Evolutionary conservation across 2,329 filamentous ascomycete genomes (phyloP).

Genomic region (Trichoderma sp.): DNA sequence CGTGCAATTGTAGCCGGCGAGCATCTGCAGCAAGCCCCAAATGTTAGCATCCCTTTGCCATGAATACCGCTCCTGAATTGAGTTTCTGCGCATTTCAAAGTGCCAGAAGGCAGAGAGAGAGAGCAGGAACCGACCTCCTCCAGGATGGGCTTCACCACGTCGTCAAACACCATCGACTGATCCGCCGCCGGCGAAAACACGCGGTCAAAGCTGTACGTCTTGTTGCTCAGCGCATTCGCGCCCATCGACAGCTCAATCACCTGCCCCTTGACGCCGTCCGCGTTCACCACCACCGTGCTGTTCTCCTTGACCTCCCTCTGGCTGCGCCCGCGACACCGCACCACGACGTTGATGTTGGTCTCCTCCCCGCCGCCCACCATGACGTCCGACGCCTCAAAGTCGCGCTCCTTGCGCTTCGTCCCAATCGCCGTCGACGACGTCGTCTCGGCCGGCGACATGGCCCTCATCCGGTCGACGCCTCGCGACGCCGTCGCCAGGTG

Average conservation of each 20-base stretch:
- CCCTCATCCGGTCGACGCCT: slow-evolving; percentile 41
- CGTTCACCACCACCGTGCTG: slow-evolving; percentile 86
- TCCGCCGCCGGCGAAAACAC: slow-evolving; percentile 95
- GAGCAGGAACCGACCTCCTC: slow-evolving; percentile 68
- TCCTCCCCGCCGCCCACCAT: slow-evolving; percentile 62
- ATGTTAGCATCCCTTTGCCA: slow-evolving; percentile 10
- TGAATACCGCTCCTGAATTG: too few species aligned
- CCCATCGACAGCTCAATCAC: slow-evolving; percentile 88
- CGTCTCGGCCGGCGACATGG: slow-evolving; percentile 72
- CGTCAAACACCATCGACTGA: slow-evolving; percentile 91
- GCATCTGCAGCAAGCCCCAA: slow-evolving; percentile 62
- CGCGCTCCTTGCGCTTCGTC: slow-evolving; percentile 83
- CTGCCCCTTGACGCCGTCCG: slow-evolving; percentile 85
- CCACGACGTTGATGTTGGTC: slow-evolving; percentile 97
- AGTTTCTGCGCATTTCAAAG: background rate
- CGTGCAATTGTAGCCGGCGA: slow-evolving; percentile 94
- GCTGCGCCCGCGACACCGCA: slow-evolving; percentile 88
- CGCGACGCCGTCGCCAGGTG: slow-evolving; percentile 34
- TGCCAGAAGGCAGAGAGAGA: too few species aligned
- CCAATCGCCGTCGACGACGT: slow-evolving; percentile 66
- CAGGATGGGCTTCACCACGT: slow-evolving; percentile 89
- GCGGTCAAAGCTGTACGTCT: slow-evolving; percentile 94
- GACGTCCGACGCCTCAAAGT: slow-evolving; percentile 69
- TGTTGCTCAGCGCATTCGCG: slow-evolving; percentile 88
- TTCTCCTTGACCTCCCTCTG: slow-evolving; percentile 93